Conservation (phyloP, 805 yeast genomes). For the Isabelozyma pseudorhagii region DNA sequence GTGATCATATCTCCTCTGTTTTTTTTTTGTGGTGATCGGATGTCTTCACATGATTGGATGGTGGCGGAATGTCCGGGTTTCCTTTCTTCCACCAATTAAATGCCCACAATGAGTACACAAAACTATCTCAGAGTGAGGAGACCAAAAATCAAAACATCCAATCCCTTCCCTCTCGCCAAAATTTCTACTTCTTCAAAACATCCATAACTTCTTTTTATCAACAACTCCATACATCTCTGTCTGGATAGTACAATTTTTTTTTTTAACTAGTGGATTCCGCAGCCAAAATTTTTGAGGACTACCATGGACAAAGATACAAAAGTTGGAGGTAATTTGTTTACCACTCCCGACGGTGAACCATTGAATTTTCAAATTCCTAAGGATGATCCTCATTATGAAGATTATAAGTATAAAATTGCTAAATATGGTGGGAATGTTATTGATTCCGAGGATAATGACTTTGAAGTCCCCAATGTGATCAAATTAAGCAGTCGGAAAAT, state of each 20-base stretch:
- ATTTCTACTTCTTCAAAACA: not conserved
- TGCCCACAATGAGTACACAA: not conserved
- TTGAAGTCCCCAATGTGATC: constrained; percentile 4
- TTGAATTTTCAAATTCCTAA: constrained; percentile 12
- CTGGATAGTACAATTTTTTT: not conserved
- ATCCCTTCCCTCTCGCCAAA: not conserved
- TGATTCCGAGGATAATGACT: constrained; percentile 2
- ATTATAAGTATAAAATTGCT: constrained; percentile 11
- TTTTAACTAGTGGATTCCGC: not conserved
- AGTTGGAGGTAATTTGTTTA: constrained; percentile 1
- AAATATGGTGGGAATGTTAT: constrained; percentile 17
- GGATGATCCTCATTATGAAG: constrained; percentile 10
- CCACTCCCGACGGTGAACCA: constrained; percentile 8
- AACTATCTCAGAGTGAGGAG: not conserved
- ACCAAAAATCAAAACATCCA: not conserved
- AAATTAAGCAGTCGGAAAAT: constrained; percentile 5
- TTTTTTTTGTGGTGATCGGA: not conserved
- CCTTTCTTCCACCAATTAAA: not conserved
- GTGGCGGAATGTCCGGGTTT: not conserved
- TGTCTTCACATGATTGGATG: not conserved
- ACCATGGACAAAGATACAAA: not conserved
- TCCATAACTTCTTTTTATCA: not conserved
- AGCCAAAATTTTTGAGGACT: not conserved
- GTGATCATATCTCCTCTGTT: not conserved
- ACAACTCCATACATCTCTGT: not conserved